phyloP scores from a whole-genome alignment of 1,139 yeast species.

The Debaryomyces subglobosus region DNA sequence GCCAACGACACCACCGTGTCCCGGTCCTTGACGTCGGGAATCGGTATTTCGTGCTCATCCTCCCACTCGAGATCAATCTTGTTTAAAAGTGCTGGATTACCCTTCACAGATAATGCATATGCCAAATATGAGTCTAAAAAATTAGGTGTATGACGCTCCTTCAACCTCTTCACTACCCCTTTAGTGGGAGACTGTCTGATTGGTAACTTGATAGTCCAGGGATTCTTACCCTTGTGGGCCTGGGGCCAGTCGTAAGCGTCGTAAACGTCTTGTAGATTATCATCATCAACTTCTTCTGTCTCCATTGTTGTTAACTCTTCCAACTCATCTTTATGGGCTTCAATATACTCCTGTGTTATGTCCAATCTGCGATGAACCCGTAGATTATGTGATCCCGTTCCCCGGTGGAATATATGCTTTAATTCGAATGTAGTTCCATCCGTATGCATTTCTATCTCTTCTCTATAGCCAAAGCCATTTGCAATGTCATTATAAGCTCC shows the following conservation, averaged over 20 bases:
- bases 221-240: slow-evolving; percentile 37
- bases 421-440: slow-evolving; percentile 27
- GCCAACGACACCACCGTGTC: slow-evolving; percentile 78
- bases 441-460: neutral
- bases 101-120: slow-evolving; percentile 52
- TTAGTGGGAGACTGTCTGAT: slow-evolving; percentile 20
- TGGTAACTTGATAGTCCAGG: slow-evolving; percentile 45
- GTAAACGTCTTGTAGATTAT: slow-evolving; percentile 31
- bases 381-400: slow-evolving; percentile 40
- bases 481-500: neutral
- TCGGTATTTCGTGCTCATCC: slow-evolving; percentile 43
- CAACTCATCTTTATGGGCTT: neutral
- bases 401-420: slow-evolving; percentile 57
- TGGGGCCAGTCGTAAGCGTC: slow-evolving; percentile 45
- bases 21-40: slow-evolving; percentile 77
- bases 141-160: slow-evolving; percentile 61
- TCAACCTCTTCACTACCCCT: slow-evolving; percentile 48
- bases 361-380: slow-evolving; percentile 49
- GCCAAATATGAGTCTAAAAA: slow-evolving; percentile 66
- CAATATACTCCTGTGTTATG: slow-evolving; percentile 42
- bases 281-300: slow-evolving; percentile 9
- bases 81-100: slow-evolving; percentile 45
- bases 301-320: slow-evolving; percentile 13
- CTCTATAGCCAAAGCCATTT: neutral
- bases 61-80: slow-evolving; percentile 60